Evolutionary conservation across 805 yeast species (phyloP), one percentile per base, ranked within the genome.

Genomic region (Metschnikowia henanensis): DNA sequence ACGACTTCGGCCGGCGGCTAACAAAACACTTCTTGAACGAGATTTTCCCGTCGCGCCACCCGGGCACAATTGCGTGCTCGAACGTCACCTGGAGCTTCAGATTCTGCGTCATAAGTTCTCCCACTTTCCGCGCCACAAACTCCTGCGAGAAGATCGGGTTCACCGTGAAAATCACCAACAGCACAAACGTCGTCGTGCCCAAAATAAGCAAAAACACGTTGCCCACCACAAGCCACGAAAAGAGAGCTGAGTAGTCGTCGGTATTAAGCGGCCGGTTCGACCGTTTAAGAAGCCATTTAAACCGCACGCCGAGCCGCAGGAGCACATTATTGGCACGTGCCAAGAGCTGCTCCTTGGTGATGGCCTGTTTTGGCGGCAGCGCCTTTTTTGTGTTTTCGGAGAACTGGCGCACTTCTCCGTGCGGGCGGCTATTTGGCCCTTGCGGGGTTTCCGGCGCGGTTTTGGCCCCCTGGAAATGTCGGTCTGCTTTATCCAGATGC

Each of bases 11-110:
- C 46, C 98, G 73, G 51, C 86, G 76, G 39, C 95, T 85, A 0
- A 91, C 90, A 61, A 84, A 84, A 41, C 96, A 95, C 55, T 89
- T 87, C 46, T 83, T 79, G 63, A 94, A 85, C 34, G 84, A 79
- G 41, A 94, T 87, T 49, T 81, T 85, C 2, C 97, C 95, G 51
- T 85, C 88, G 31, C 83, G 75, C 97, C 97, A 91, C 43, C 87
- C 89, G 0, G 97, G 97, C 5, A 90, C 95, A 45, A 92, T 87
- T 1, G 98, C 99, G 60, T 81, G 84, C 60, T 92, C 98, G 58
- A 94, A 94, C 0, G 87, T 82, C 7, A 94, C 96, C 0, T 84
- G 80, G 49, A 91, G 66, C 8, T 88, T 86, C 2, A 95, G 81
- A 58, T 90, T 94, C 48, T 78, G 78, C 5, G 98, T 91, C 43